phyloP scores from a whole-genome alignment of 177 flowering plant species.

The Vitis hybrid region DNA sequence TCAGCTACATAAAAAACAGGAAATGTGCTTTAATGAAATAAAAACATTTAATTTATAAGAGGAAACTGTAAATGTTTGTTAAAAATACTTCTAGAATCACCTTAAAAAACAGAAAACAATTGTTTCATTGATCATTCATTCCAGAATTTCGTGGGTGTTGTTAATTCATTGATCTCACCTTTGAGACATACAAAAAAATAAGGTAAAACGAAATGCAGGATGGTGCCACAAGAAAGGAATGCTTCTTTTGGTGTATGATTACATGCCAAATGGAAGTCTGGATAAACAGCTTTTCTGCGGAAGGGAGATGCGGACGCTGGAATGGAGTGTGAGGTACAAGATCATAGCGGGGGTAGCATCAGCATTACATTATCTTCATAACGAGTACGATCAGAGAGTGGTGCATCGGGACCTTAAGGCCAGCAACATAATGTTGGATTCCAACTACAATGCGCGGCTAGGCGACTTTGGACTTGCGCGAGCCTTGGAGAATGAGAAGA shows the following conservation, averaged over 20 bases:
- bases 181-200: no score
- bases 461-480: constrained; percentile 88
- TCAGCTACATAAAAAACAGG: no score
- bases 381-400: constrained; percentile 71
- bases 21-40: no score
- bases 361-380: constrained; percentile 70
- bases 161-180: no score
- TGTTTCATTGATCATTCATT: no score
- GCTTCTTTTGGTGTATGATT: constrained; percentile 59
- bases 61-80: no score
- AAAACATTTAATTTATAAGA: no score
- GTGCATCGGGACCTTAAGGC: constrained; percentile 82
- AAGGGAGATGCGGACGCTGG: constrained; percentile 23
- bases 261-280: constrained; percentile 71
- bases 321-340: constrained; percentile 57
- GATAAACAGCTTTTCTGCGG: constrained; percentile 59
- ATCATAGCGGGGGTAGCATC: constrained; percentile 63
- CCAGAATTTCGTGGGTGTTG: no score
- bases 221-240: constrained; percentile 63
- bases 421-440: constrained; percentile 75
- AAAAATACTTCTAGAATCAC: no score
- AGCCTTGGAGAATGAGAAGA: constrained; percentile 63
- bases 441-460: constrained; percentile 64
- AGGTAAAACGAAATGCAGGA: constrained; percentile 24
- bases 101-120: no score